Percentiles rank a stretch among this genome's conserved stretches.
Evolutionary conservation across 495 filamentous ascomycete genomes (phyloP).

Genomic region (Neurospora sp.): DNA sequence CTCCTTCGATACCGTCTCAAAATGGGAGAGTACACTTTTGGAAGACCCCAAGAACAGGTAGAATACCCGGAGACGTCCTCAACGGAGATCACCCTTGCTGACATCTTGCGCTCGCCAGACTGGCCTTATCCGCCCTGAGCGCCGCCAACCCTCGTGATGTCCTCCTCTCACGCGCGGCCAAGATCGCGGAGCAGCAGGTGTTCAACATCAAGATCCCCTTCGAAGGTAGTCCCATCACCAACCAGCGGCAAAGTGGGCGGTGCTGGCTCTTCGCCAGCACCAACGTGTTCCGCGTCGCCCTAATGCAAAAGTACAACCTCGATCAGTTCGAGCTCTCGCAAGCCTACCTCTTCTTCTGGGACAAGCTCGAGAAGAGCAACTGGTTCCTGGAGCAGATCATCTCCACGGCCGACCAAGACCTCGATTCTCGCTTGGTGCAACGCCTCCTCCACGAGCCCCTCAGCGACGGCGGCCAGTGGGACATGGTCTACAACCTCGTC

Average conservation of each 20-base stretch:
- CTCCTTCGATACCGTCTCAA: slow-evolving; percentile 32
- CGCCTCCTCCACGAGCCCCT: slow-evolving; percentile 55
- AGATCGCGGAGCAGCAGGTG: slow-evolving; percentile 56
- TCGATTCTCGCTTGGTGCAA: slow-evolving; percentile 61
- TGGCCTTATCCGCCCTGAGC: slow-evolving; percentile 59
- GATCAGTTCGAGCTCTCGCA: slow-evolving; percentile 77
- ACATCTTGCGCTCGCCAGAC: slow-evolving; percentile 18
- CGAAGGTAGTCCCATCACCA: slow-evolving; percentile 75
- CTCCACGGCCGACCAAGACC: slow-evolving; percentile 54
- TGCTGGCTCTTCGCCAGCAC: slow-evolving; percentile 87
- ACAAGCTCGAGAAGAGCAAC: slow-evolving; percentile 88
- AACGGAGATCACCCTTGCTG: neutral
- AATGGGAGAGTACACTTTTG: slow-evolving; percentile 53
- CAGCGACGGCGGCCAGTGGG: slow-evolving; percentile 81
- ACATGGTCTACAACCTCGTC: slow-evolving; percentile 83
- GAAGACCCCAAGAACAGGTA: slow-evolving; percentile 54
- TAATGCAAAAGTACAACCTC: slow-evolving; percentile 72
- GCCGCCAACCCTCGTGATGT: slow-evolving; percentile 43
- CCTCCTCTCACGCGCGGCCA: slow-evolving; percentile 45
- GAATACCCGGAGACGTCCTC: neutral
- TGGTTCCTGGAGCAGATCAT: slow-evolving; percentile 78
- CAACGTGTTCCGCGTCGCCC: slow-evolving; percentile 74
- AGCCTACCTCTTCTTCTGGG: slow-evolving; percentile 88
- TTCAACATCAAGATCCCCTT: slow-evolving; percentile 77
- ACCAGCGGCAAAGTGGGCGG: slow-evolving; percentile 66